Evolutionary conservation across 352 stramenopile species (phyloP), one percentile per base, ranked within the genome.

Genomic region (Thalassiosira exigua): DNA sequence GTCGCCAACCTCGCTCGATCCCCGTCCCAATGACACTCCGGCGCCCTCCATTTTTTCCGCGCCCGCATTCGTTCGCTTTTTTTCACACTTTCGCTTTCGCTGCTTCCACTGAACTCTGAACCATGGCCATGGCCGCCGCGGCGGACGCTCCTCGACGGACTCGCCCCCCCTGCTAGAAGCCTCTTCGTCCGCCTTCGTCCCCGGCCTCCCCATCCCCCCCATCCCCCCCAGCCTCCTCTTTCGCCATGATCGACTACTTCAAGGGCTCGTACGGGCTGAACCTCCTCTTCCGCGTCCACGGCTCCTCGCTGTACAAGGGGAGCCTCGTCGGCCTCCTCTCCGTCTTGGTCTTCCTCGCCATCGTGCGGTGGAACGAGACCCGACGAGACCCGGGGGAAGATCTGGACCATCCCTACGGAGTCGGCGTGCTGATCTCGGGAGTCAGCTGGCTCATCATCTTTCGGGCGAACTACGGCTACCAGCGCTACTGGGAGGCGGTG

Each of bases 391-490:
- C 12, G 22, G 12, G 48, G 14, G 19, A 58, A 14, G 61, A 82
- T 33, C 36, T 86, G 1, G 62, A 78, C 32, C 53, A 84, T 67
- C 74, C 79, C 5, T 75, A 75, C 50, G 69, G 36, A 14, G 62
- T 81, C 2, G 79, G 69, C 14, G 79, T 87, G 4, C 48, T 87
- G 4, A 29, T 87, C 2, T 66, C 66, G 5, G 70, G 62, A 17
- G 65, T 84, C 2, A 69, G 48, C 11, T 79, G 84, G 29, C 33
- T 87, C 9, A 84, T 87, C 19, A 54, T 87, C 5, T 87, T 87
- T 54, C 46, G 79, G 1, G 79, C 69, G 29, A 87, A 84, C 48
- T 69, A 75, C 50, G 66, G 61, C 1, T 87, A 87, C 68, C 44
- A 69, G 27, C n/a, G 78, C 26, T 86, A 82, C 21, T 82, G 72